Base-by-base conservation (phyloP, 371 early-diverging fungal species). In the Syncephalastrum contaminatum region DNA sequence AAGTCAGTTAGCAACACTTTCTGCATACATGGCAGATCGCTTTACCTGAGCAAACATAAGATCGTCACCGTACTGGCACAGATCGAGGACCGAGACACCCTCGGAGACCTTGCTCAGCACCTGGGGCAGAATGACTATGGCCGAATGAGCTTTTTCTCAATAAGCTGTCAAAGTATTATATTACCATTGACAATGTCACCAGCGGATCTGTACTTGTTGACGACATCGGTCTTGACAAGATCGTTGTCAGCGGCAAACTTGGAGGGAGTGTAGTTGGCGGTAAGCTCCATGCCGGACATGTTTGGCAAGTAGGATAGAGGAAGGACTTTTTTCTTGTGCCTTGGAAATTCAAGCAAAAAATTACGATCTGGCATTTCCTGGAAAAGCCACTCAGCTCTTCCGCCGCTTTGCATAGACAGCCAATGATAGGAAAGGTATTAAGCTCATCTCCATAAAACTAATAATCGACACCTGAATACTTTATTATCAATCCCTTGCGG, bases 11-110 rank as follows among this genome's bases (percentile, higher is more conserved):
- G 51, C 3, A 21, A 24, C 36, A 15, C 21, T 40, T 27, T 25
- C 3, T 1, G n/a, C 51, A 22, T 43, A 5, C 6, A 25, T 5
- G 5, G 36, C 12, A 30, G 36, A 30, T 30, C 36, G 36, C 59
- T 77, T 72, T 82, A 86, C 84, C 58, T 85, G 72, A 20, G 79
- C 75, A 42, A 74, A 60, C 58, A 94, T 86, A 50, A 88, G 70
- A 56, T 88, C 84, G 66, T 95, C 95, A 54, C 93, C 93, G 57
- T 77, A 81, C 62, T 85, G 80, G 75, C 94, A 93, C 55, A 95
- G 80, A 69, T 91, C 89, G 68, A 79, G 69, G 30, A 86, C 78
- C 57, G 76, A 84, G 50, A 82, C 79, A 30, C 88, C 94, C 21
- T 76, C 75, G 48, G 75, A 67, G 39, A 85, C 72, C 42, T 77